Base-by-base conservation (phyloP, 1,284 basidiomycete species). In the Rhodotorula sp. region DNA sequence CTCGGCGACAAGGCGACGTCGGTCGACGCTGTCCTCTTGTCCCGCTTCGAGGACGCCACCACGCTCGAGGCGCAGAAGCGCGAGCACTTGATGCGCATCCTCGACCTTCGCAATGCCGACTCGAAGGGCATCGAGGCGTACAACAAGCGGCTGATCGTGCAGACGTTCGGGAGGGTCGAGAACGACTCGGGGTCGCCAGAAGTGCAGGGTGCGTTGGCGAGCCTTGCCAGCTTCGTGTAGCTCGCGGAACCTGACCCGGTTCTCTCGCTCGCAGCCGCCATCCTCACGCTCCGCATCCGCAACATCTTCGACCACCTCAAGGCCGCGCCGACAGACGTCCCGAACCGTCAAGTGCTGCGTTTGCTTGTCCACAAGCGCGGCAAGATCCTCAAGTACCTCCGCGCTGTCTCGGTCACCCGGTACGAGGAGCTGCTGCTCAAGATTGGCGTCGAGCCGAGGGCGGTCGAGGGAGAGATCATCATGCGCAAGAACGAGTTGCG, bases 21-120 rank as follows among this genome's bases (percentile, higher is more conserved):
- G 46, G 52, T 70, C 27, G 67, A 65, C 44, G 52, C 66, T 15
- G 65, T 68, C 39, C 47, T 58, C 51, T 48, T 72, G n/a, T 57
- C 72, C 48, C 74, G 77, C 52, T 67, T 73, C 22, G 66, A 76
- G 32, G 66, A 67, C 19, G 73, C 78, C 20, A 72, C 78, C 58
- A 62, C 67, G 30, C 49, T 39, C 27, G 88, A 91, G 78, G 66
- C 83, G 48, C 76, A 78, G 72, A 92, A 90, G 80, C 85, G 85
- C 17, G 86, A 86, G 68, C 80, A 83, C 73, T 84, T 96, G 68
- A 86, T 88, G 47, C 84, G 86, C 70, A 82, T 94, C 49, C 81
- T 93, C 58, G 94, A 96, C 81, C 81, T 98, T 76, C 83, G 89
- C 68, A 96, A 97, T 78, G 89, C 94, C 30, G 90, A 89, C 77